Percentiles rank a stretch among this genome's conserved stretches.
Evolutionary conservation across 148 eudicot genomes (phyloP).

Genomic region (Silene uniflora): DNA sequence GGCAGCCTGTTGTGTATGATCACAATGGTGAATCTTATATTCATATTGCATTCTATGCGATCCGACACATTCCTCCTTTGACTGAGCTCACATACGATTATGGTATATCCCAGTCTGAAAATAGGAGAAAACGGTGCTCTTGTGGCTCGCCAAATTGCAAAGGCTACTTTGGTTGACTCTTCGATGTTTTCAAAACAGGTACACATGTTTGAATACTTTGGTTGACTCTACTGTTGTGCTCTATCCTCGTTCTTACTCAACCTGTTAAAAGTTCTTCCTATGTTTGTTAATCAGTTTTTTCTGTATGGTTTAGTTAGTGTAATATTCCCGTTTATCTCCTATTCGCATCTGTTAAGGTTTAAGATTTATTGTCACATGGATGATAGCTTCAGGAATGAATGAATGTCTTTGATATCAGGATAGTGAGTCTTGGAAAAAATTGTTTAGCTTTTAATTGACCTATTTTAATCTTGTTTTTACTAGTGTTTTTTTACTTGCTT

Average conservation of each 20-base stretch:
- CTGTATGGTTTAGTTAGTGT: neutral
- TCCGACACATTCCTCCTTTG: conserved; percentile 84
- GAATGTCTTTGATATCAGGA: too few relatives aligned
- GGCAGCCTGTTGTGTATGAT: conserved; percentile 81
- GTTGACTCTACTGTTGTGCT: neutral
- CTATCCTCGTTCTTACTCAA: neutral
- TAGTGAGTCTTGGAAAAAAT: too few relatives aligned
- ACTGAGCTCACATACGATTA: conserved; percentile 89
- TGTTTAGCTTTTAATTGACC: too few relatives aligned
- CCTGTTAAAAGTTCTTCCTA: neutral
- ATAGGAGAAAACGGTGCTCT: conserved; percentile 64
- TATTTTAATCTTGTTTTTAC: too few relatives aligned
- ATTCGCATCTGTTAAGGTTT: too few relatives aligned
- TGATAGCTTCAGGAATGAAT: too few relatives aligned
- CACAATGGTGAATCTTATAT: conserved; percentile 45
- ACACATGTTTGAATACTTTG: neutral
- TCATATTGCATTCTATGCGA: conserved; percentile 81
- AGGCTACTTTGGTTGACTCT: conserved; percentile 61
- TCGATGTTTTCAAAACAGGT: conserved; percentile 17
- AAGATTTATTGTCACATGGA: too few relatives aligned
- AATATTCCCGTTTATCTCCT: too few relatives aligned
- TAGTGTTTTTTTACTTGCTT: too few relatives aligned
- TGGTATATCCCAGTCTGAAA: conserved; percentile 53
- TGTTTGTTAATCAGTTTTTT: neutral
- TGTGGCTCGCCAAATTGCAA: conserved; percentile 77